Evolutionary conservation across 1,284 basidiomycete genomes (phyloP).

Genomic region (Serendipita sp.): DNA sequence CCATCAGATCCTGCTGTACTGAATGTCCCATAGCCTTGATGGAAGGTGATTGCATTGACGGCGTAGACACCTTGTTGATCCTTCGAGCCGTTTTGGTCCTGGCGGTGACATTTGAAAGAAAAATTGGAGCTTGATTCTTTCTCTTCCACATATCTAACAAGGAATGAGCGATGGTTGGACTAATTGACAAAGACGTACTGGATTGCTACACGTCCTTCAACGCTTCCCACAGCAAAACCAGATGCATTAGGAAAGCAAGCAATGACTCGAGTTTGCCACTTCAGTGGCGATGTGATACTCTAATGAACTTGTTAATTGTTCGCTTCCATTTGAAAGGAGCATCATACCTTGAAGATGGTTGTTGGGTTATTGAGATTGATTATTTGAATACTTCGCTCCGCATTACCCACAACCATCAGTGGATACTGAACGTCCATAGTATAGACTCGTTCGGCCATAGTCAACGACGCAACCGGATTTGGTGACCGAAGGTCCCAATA

Average conservation of each 20-base stretch:
- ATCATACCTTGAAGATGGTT: slow-evolving; percentile 51
- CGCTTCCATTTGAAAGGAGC: not conserved
- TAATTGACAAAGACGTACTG: slow-evolving; percentile 46
- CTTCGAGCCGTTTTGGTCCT: slow-evolving; percentile 52
- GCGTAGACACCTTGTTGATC: slow-evolving; percentile 75
- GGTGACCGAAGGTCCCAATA: slow-evolving; percentile 82
- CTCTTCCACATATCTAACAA: slow-evolving; percentile 60
- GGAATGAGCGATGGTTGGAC: slow-evolving; percentile 9
- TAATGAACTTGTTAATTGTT: slow-evolving; percentile 20
- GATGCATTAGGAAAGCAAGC: slow-evolving; percentile 71
- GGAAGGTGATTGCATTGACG: slow-evolving; percentile 87
- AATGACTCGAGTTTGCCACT: slow-evolving; percentile 88
- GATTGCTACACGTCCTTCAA: slow-evolving; percentile 91
- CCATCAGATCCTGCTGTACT: slow-evolving; percentile 78
- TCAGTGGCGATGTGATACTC: slow-evolving; percentile 72
- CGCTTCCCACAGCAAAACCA: slow-evolving; percentile 85
- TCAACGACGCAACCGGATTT: slow-evolving; percentile 60
- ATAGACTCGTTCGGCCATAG: slow-evolving; percentile 82
- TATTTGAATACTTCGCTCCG: slow-evolving; percentile 80
- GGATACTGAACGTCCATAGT: slow-evolving; percentile 73
- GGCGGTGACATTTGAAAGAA: slow-evolving; percentile 92
- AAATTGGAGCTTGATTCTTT: slow-evolving; percentile 74
- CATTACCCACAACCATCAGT: slow-evolving; percentile 89
- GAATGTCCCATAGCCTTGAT: slow-evolving; percentile 87
- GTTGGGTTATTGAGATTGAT: slow-evolving; percentile 76